These are phyloP conservation scores for Aegilops speltoides DNA, from an alignment of 176 grass and related monocot genomes.

Conservation along the genomic window DNA sequence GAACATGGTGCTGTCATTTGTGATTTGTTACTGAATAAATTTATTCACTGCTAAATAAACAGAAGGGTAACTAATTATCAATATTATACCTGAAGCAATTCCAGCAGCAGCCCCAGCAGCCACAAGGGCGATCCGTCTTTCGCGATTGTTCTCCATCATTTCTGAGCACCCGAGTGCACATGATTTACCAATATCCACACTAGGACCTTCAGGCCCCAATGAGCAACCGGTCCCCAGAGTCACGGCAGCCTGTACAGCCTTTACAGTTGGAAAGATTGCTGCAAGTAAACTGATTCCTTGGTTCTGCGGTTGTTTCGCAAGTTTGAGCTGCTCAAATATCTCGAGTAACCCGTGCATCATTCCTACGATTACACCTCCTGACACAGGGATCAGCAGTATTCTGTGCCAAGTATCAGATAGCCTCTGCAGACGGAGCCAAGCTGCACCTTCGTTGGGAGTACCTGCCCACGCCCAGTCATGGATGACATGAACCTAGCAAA, in stretches of 20 bases:
- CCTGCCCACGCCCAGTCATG: slow-evolving; percentile 99
- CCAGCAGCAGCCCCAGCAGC: slow-evolving; percentile 96
- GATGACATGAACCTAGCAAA: slow-evolving; percentile 88
- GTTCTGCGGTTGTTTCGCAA: slow-evolving; percentile 43
- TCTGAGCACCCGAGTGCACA: slow-evolving; percentile 94
- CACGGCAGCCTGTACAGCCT: slow-evolving; percentile 86
- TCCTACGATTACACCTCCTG: slow-evolving; percentile 89
- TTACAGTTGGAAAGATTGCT: slow-evolving; percentile 74
- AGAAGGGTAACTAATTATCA: not conserved
- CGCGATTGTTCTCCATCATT: slow-evolving; percentile 95
- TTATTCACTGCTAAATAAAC: not conserved
- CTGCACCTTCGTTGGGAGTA: slow-evolving; percentile 90
- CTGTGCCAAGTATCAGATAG: slow-evolving; percentile 92
- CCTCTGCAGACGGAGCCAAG: slow-evolving; percentile 92
- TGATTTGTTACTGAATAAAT: not conserved
- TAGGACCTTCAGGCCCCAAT: slow-evolving; percentile 88
- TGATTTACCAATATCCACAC: slow-evolving; percentile 96
- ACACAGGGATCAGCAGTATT: slow-evolving; percentile 91
- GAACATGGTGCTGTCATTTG: not conserved
- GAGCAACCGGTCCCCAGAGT: slow-evolving; percentile 92
- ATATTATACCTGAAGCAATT: slow-evolving; percentile 86
- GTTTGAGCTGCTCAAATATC: slow-evolving; percentile 84
- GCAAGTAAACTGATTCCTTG: slow-evolving; percentile 72
- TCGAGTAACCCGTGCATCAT: slow-evolving; percentile 97
- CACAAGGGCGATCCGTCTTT: slow-evolving; percentile 89